Percentiles rank a stretch among this genome's conserved stretches.
Evolutionary conservation across 2,329 filamentous ascomycete genomes (phyloP).

Genomic region (Pseudodiploospora longispora): DNA sequence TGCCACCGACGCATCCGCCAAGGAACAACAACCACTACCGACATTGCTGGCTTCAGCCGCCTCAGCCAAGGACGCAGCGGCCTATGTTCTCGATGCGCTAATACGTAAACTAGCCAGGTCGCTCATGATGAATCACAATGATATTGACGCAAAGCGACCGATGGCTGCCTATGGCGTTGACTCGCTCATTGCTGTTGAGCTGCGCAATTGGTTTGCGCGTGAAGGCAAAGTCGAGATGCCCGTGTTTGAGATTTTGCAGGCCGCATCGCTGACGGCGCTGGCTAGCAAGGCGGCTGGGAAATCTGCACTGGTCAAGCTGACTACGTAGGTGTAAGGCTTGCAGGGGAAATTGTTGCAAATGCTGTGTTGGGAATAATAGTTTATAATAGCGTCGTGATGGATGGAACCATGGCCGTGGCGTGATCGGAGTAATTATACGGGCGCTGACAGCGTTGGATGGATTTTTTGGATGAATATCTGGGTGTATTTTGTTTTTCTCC

Average conservation of each 20-base stretch:
- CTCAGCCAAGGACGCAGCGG: constrained; percentile 8
- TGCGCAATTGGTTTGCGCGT: constrained; percentile 15
- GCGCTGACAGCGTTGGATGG: no score
- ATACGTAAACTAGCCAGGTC: no score
- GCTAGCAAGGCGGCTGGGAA: constrained; percentile 12
- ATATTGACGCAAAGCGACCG: constrained; percentile 7
- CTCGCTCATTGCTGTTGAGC: constrained; percentile 15
- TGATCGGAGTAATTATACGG: no score
- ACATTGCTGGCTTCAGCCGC: constrained; percentile 6
- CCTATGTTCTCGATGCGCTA: constrained; percentile 9
- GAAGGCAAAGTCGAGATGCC: constrained; percentile 13
- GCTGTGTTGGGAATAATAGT: no score
- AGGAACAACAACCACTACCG: constrained; percentile 8
- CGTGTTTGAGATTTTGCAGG: constrained; percentile 15
- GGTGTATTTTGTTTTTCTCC: no score
- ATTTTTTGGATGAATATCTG: no score
- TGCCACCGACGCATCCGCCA: constrained; percentile 9
- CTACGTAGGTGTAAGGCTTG: no score
- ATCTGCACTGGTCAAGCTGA: no score
- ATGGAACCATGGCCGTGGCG: no score
- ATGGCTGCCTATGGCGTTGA: constrained; percentile 15
- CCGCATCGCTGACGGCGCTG: constrained; percentile 13
- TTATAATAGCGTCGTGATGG: no score
- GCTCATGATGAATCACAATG: no score
- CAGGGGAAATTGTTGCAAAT: no score